These are phyloP conservation scores for Nannochloropsis oceanica DNA, from an alignment of 108 stramenopile species.

Conservation along the genomic window DNA sequence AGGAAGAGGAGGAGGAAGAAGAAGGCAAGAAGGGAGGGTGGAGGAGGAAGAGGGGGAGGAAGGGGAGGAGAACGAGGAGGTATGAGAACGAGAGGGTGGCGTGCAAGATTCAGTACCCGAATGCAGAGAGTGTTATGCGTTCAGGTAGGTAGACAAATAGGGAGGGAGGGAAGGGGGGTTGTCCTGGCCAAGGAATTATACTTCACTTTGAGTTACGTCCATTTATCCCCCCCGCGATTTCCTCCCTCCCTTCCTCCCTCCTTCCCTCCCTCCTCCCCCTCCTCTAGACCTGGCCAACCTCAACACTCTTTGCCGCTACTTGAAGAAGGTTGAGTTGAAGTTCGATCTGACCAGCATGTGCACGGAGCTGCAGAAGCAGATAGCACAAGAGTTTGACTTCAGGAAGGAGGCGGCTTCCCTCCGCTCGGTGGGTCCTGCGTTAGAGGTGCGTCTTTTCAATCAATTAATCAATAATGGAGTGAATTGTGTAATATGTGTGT, in stretches of 20 bases:
- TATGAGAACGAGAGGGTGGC: constrained; percentile 32
- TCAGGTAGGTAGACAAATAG: neutral
- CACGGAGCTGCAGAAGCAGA: constrained; percentile 68
- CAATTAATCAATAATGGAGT: neutral
- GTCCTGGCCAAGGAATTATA: too few relatives aligned
- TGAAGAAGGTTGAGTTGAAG: constrained; percentile 37
- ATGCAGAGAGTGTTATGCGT: constrained; percentile 35
- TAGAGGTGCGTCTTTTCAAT: neutral
- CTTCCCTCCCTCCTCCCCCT: neutral
- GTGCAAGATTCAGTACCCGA: constrained; percentile 41
- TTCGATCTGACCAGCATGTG: constrained; percentile 54
- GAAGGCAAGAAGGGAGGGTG: constrained; percentile 26
- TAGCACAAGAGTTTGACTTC: constrained; percentile 88
- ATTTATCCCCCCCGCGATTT: too few relatives aligned
- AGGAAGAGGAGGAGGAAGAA: constrained; percentile 23
- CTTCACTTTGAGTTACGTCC: too few relatives aligned
- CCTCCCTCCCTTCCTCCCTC: neutral
- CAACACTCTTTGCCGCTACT: constrained; percentile 11
- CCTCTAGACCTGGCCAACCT: constrained; percentile 32
- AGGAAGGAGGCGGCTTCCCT: constrained; percentile 39
- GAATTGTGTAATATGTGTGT: too few relatives aligned
- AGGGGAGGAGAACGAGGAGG: constrained; percentile 4
- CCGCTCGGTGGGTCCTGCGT: neutral
- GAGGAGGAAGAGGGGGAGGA: neutral
- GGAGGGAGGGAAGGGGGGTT: neutral